Evolutionary conservation across 2,329 filamentous ascomycete genomes (phyloP).

Genomic region (Diaporthe sp.): DNA sequence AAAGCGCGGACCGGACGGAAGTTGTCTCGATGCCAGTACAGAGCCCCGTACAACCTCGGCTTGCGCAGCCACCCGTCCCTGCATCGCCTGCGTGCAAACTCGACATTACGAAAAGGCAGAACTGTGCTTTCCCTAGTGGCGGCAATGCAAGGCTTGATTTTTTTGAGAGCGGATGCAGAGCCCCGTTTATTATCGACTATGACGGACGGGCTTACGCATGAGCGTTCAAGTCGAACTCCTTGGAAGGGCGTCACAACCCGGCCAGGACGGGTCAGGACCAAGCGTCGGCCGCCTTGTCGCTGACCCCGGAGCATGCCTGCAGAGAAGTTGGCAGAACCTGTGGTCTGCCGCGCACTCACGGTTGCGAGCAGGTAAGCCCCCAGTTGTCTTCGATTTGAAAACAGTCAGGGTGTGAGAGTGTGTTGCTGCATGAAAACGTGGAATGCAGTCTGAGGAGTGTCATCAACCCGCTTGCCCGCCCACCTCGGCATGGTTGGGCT

Average conservation of each 20-base stretch:
- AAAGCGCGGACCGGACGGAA: constrained; percentile 5
- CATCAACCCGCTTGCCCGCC: constrained; percentile 1
- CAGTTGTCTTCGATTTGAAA: not conserved
- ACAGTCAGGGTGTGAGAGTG: not conserved
- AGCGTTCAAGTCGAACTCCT: not conserved
- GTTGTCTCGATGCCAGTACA: constrained; percentile 1
- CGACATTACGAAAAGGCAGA: not conserved
- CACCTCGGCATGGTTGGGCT: not conserved
- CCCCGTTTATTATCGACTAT: not conserved
- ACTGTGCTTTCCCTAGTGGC: not conserved
- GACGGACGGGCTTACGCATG: not conserved
- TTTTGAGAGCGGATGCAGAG: not conserved
- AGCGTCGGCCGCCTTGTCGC: constrained; percentile 14
- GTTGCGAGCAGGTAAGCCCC: not conserved
- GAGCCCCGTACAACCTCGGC: constrained; percentile 17
- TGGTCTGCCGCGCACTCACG: not conserved
- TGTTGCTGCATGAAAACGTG: not conserved
- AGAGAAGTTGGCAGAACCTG: not conserved
- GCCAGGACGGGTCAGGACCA: not conserved
- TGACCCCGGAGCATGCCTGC: not conserved
- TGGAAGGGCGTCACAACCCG: not conserved
- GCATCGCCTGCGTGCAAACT: not conserved
- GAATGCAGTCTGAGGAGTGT: not conserved
- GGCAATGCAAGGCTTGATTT: not conserved
- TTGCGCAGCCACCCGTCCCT: not conserved